Evolutionary conservation across 768 basidiomycete species (phyloP).

Genomic region (Leucosporidium creatinivorum): DNA sequence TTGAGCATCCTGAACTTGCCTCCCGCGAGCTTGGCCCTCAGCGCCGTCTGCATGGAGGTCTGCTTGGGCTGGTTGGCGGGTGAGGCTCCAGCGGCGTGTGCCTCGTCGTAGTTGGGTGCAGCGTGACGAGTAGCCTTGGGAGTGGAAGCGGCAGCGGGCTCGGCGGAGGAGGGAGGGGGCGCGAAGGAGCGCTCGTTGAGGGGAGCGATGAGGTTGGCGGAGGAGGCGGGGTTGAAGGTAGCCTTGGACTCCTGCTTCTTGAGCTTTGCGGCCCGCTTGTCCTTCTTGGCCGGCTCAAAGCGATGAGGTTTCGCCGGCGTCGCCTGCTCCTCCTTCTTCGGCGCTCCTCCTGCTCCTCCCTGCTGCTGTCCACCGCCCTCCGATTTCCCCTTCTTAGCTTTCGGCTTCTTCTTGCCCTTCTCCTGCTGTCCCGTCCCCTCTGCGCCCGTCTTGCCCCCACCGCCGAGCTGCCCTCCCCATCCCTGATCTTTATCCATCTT

Average conservation of each 20-base stretch:
- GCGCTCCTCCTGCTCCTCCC: constrained; percentile 8
- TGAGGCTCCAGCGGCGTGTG: constrained; percentile 1
- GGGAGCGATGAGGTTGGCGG: neutral
- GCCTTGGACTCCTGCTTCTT: neutral
- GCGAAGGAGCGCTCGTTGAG: neutral
- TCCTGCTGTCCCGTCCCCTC: neutral
- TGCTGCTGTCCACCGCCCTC: neutral
- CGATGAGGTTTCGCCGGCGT: neutral
- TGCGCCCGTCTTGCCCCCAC: neutral
- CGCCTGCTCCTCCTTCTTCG: neutral
- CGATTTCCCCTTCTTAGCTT: neutral
- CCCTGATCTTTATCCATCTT: constrained; percentile 4
- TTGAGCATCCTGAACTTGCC: constrained; percentile 67
- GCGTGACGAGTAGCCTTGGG: neutral
- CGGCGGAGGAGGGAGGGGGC: neutral
- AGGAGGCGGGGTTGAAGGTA: neutral
- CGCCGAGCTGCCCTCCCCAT: neutral
- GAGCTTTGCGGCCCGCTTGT: constrained; percentile 1
- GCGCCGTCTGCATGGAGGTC: constrained; percentile 60
- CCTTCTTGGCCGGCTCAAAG: constrained; percentile 5
- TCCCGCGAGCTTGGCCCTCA: constrained; percentile 54
- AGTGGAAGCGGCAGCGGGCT: neutral
- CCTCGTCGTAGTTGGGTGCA: neutral
- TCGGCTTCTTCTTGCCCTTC: neutral
- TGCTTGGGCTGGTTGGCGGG: constrained; percentile 61